These are phyloP conservation scores for Backusella liffmaniae DNA, from an alignment of 192 early-diverging fungal species.

Conservation along the genomic window DNA sequence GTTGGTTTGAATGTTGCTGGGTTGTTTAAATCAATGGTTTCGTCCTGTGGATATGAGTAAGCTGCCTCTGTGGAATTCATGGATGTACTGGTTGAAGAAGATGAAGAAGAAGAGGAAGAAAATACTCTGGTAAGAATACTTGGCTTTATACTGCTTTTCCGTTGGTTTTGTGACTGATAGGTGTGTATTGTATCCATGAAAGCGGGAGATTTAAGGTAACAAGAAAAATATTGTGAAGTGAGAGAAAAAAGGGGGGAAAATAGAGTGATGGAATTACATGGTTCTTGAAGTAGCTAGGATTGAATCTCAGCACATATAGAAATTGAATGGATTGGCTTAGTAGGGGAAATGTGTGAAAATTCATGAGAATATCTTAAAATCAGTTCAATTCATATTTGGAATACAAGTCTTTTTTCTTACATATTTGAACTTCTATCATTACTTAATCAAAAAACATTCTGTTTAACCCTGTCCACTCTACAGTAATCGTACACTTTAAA, in stretches of 20 bases:
- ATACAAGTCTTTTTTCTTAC: background rate
- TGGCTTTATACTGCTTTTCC: background rate
- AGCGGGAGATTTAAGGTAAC: constrained; percentile 1
- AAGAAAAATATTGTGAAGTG: background rate
- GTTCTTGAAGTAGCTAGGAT: constrained; percentile 1
- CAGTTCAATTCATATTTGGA: background rate
- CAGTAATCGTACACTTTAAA: background rate
- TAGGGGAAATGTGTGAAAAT: background rate
- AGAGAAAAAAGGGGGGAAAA: background rate
- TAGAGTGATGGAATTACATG: background rate
- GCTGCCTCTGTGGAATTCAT: background rate
- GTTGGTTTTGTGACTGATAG: background rate
- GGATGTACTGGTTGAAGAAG: background rate
- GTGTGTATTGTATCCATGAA: background rate
- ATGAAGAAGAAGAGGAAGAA: background rate
- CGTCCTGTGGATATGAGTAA: background rate
- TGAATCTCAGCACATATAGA: background rate
- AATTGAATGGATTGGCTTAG: background rate
- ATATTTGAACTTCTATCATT: background rate
- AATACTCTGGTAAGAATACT: constrained; percentile 1
- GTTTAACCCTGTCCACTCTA: background rate
- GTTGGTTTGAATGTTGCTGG: background rate
- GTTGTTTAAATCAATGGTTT: background rate
- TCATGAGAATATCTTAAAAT: background rate
- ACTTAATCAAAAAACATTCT: background rate